Percentiles rank a stretch among this genome's conserved stretches.
These are phyloP conservation scores for Cordyceps fumosorosea DNA, from an alignment of 2,329 filamentous ascomycete genomes.

Conservation along the genomic window DNA sequence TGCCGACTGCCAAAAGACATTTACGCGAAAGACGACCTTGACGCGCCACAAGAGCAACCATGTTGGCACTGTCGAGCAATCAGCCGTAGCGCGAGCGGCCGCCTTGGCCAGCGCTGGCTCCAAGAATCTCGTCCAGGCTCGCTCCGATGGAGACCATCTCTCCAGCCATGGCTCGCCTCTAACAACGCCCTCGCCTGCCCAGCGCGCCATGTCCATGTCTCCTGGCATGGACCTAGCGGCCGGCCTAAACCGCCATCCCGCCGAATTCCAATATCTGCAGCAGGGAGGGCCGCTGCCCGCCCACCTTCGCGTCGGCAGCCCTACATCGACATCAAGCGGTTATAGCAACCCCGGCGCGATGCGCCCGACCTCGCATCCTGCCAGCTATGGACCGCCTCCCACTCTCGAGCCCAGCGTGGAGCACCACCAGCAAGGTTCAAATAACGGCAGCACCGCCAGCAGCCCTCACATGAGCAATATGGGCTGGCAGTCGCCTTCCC, in stretches of 20 bases:
- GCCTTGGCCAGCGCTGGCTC: slow-evolving; percentile 54
- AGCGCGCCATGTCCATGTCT: slow-evolving; percentile 72
- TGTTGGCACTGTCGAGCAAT: slow-evolving; percentile 90
- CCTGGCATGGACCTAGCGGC: slow-evolving; percentile 68
- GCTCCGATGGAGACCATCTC: slow-evolving; percentile 64
- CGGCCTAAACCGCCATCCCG: slow-evolving; percentile 56
- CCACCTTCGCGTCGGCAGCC: slow-evolving; percentile 72
- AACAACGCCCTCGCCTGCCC: slow-evolving; percentile 77
- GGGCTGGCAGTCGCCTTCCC: slow-evolving; percentile 73
- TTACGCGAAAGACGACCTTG: slow-evolving; percentile 88
- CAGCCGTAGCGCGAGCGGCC: slow-evolving; percentile 79
- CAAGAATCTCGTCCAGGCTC: slow-evolving; percentile 39
- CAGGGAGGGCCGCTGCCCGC: slow-evolving; percentile 72
- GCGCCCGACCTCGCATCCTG: slow-evolving; percentile 80
- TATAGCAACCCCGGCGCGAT: slow-evolving; percentile 38
- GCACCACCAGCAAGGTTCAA: slow-evolving; percentile 61
- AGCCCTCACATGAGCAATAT: slow-evolving; percentile 80
- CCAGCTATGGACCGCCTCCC: slow-evolving; percentile 71
- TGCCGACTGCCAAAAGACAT: slow-evolving; percentile 96
- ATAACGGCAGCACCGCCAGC: slow-evolving; percentile 59
- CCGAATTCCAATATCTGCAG: slow-evolving; percentile 65
- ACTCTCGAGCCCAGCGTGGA: slow-evolving; percentile 82
- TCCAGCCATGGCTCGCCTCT: slow-evolving; percentile 68
- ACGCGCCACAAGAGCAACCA: slow-evolving; percentile 96
- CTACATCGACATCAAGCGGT: slow-evolving; percentile 56